These are phyloP conservation scores for Drosera capensis DNA, from an alignment of 148 eudicot genomes.

Conservation along the genomic window DNA sequence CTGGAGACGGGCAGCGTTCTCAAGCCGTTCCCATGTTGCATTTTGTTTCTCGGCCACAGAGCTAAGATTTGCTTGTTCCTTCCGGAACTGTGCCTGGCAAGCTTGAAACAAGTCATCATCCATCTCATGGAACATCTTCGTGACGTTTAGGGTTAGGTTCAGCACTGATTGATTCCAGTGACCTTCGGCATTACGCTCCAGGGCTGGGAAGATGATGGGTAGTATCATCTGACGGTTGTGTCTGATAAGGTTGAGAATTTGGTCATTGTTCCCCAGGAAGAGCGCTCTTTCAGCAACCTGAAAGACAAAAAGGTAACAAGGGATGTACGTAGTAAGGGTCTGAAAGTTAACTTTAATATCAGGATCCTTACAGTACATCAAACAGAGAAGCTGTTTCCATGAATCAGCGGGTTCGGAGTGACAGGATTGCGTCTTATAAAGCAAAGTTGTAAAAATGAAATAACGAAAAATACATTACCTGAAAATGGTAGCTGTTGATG, in stretches of 20 bases:
- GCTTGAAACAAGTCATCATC: constrained; percentile 51
- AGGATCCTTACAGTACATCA: not conserved
- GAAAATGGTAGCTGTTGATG: constrained; percentile 86
- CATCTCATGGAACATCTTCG: constrained; percentile 70
- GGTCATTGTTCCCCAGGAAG: constrained; percentile 89
- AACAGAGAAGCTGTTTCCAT: too few relatives aligned
- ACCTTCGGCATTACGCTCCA: constrained; percentile 55
- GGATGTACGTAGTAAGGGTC: too few relatives aligned
- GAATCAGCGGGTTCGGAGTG: too few relatives aligned
- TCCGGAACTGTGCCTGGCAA: constrained; percentile 41
- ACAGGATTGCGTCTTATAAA: too few relatives aligned
- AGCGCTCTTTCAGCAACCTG: constrained; percentile 98
- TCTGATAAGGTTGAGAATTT: constrained; percentile 57
- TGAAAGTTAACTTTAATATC: too few relatives aligned
- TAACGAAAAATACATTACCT: constrained; percentile 26
- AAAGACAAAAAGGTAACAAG: constrained; percentile 4
- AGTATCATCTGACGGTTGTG: constrained; percentile 64
- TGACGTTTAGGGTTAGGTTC: constrained; percentile 59
- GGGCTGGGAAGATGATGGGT: constrained; percentile 65
- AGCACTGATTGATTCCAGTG: constrained; percentile 96
- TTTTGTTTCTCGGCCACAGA: constrained; percentile 35
- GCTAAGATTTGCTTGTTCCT: constrained; percentile 37
- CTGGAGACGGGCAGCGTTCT: constrained; percentile 60
- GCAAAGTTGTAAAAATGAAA: too few relatives aligned
- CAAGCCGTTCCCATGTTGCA: constrained; percentile 60